Evolutionary conservation across 2,329 filamentous ascomycete genomes (phyloP).

Genomic region (Nemania abortiva): DNA sequence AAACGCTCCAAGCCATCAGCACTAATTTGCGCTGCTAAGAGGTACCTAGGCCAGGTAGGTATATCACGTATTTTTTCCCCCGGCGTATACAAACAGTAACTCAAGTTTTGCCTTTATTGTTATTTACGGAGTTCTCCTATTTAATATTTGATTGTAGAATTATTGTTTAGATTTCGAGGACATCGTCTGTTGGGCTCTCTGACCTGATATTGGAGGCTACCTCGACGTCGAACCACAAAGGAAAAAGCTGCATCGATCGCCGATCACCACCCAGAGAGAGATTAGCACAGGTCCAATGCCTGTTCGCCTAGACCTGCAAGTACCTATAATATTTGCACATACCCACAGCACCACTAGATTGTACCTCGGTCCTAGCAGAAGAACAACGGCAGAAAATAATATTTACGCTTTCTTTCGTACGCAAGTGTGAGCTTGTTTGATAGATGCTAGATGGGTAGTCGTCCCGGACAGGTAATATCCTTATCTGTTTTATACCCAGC

Average conservation of each 20-base stretch:
- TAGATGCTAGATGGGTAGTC: neutral
- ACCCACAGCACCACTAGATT: slow-evolving; percentile 1
- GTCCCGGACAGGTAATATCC: no score
- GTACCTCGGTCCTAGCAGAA: neutral
- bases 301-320: slow-evolving; percentile 5
- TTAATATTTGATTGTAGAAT: neutral
- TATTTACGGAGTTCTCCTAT: neutral
- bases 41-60: neutral
- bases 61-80: neutral
- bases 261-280: slow-evolving; percentile 1
- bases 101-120: neutral
- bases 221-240: neutral
- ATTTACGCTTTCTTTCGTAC: neutral
- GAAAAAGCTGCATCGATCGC: neutral
- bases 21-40: neutral
- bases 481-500: neutral
- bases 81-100: no score
- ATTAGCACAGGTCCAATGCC: neutral
- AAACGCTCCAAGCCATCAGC: neutral
- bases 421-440: neutral
- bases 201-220: neutral
- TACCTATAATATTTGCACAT: slow-evolving; percentile 5
- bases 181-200: neutral
- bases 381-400: neutral
- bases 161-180: neutral